These are phyloP conservation scores for Lagerstroemia speciosa DNA, from an alignment of 345 rosid species.

Conservation along the genomic window DNA sequence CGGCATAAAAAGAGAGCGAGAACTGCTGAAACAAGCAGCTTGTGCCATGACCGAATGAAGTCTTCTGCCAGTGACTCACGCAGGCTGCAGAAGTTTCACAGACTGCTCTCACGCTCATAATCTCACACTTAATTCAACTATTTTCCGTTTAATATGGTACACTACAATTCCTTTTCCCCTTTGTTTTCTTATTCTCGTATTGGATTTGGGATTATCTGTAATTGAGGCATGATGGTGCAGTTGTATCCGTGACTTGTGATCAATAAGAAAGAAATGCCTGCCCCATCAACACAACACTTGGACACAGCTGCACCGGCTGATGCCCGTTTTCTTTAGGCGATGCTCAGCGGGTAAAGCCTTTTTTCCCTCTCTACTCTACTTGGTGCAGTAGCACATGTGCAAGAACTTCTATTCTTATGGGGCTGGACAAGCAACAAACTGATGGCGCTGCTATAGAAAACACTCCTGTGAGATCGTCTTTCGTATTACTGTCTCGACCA, in stretches of 20 bases:
- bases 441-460: background rate
- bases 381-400: background rate
- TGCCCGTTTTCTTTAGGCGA: background rate
- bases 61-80: slow-evolving; percentile 22
- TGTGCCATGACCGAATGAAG: slow-evolving; percentile 17
- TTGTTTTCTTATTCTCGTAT: background rate
- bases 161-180: background rate
- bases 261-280: no score
- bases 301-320: background rate
- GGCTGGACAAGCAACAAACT: background rate
- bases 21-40: slow-evolving; percentile 19
- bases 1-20: slow-evolving; percentile 32
- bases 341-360: background rate
- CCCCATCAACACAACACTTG: no score
- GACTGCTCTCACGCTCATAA: slow-evolving; percentile 28
- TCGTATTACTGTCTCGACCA: background rate
- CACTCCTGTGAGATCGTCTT: background rate
- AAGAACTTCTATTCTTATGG: background rate
- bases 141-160: slow-evolving; percentile 12
- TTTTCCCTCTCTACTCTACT: background rate
- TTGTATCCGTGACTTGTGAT: background rate
- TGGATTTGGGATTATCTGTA: background rate
- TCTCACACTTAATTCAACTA: background rate
- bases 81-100: slow-evolving; percentile 39
- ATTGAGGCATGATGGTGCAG: background rate